These are phyloP conservation scores for Acer yangbiense DNA, from an alignment of 345 rosid species.

Conservation along the genomic window DNA sequence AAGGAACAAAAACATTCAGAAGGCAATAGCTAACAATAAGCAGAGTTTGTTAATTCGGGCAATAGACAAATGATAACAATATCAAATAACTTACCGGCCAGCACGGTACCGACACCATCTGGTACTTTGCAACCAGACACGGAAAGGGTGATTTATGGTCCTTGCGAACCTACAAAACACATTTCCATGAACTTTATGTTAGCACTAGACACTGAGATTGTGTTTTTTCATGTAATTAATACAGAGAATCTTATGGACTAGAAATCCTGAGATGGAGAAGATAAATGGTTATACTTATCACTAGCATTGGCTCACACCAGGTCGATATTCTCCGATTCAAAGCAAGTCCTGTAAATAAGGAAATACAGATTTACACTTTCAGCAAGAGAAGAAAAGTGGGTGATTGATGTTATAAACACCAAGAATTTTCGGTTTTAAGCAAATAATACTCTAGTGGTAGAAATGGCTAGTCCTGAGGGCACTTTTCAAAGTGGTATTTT, in stretches of 20 bases:
- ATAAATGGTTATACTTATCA: constrained; percentile 24
- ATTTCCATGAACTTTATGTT: too few relatives aligned
- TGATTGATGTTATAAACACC: background rate
- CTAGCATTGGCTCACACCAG: constrained; percentile 47
- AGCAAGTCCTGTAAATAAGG: constrained; percentile 60
- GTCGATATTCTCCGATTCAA: constrained; percentile 77
- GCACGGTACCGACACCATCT: constrained; percentile 94
- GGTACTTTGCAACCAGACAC: constrained; percentile 99
- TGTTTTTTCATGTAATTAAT: background rate
- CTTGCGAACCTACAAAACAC: constrained; percentile 71
- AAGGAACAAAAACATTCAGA: too few relatives aligned
- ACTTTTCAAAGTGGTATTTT: too few relatives aligned
- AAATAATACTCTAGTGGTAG: background rate
- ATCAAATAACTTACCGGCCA: constrained; percentile 62
- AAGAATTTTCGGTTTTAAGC: background rate
- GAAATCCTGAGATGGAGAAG: background rate
- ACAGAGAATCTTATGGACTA: background rate
- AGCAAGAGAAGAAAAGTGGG: constrained; percentile 12
- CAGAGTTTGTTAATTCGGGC: background rate
- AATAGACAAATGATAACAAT: constrained; percentile 8
- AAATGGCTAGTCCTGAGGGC: background rate
- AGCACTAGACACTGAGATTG: background rate
- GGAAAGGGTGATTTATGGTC: constrained; percentile 85
- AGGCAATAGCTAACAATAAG: too few relatives aligned
- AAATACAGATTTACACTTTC: background rate